These are phyloP conservation scores for Saccharum hybrid DNA, from an alignment of 202 grass and related monocot species.

Conservation along the genomic window DNA sequence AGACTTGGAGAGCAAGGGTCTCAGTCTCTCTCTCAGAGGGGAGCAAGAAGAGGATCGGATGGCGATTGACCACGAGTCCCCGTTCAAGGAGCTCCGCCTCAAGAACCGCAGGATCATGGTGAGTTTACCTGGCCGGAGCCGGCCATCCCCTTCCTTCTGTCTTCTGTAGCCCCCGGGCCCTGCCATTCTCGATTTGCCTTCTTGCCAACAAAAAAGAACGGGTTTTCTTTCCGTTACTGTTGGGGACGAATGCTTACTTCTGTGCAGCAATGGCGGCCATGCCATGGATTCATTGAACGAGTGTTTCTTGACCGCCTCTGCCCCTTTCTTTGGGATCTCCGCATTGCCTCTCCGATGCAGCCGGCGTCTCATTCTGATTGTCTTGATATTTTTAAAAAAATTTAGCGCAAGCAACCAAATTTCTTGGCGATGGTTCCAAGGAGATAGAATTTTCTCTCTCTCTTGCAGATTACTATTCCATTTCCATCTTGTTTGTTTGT, in stretches of 20 bases:
- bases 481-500: too few relatives aligned
- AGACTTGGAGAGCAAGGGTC: not conserved
- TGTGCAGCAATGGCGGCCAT: conserved; percentile 38
- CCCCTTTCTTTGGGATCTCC: not conserved
- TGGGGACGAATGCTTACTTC: not conserved
- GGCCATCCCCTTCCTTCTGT: not conserved
- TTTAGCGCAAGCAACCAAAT: not conserved
- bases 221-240: not conserved
- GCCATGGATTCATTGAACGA: not conserved
- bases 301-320: not conserved
- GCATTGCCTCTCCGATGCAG: not conserved
- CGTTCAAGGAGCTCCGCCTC: conserved; percentile 82
- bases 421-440: conserved; percentile 29
- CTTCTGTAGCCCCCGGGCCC: not conserved
- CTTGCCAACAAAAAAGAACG: not conserved
- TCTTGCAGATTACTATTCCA: too few relatives aligned
- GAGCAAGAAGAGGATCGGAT: conserved; percentile 14
- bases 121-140: not conserved
- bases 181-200: conserved; percentile 1
- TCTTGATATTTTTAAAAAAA: too few relatives aligned
- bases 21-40: too few relatives aligned
- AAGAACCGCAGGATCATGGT: conserved; percentile 94
- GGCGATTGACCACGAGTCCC: conserved; percentile 92
- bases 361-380: not conserved
- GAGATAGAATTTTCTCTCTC: not conserved